Conservation (phyloP, 2,329 filamentous ascomycete species). For the Dothideomycetidae sp. region DNA sequence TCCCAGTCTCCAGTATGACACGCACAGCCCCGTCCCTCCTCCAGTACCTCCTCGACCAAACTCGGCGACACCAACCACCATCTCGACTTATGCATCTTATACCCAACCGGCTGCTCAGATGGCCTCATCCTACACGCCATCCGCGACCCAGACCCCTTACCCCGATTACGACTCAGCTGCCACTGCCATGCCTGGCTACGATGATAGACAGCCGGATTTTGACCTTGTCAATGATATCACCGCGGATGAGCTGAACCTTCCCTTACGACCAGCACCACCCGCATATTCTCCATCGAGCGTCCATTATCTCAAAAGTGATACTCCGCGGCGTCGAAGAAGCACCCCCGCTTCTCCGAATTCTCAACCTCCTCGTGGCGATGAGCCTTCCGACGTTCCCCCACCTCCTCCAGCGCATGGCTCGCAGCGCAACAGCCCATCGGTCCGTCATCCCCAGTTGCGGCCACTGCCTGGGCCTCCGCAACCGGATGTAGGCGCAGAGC, state of each 20-base stretch:
- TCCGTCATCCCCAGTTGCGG: constrained; percentile 41
- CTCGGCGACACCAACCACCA: constrained; percentile 1
- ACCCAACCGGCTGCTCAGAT: constrained; percentile 11
- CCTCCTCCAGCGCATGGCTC: constrained; percentile 35
- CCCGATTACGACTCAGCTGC: constrained; percentile 10
- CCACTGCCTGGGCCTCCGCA: constrained; percentile 44
- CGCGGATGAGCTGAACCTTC: constrained; percentile 15
- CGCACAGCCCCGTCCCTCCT: constrained; percentile 13
- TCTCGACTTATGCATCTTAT: constrained; percentile 12
- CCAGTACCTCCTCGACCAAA: constrained; percentile 15
- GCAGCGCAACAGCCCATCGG: constrained; percentile 28
- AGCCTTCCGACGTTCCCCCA: constrained; percentile 31
- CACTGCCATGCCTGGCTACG: constrained; percentile 8
- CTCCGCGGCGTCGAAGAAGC: constrained; percentile 14
- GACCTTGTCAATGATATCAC: constrained; percentile 13
- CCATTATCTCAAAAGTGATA: constrained; percentile 5
- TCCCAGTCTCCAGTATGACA: constrained; percentile 9
- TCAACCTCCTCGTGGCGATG: constrained; percentile 19
- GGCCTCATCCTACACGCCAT: constrained; percentile 13
- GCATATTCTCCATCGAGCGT: constrained; percentile 11
- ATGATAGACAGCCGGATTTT: constrained; percentile 11
- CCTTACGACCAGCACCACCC: constrained; percentile 16
- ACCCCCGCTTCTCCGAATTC: constrained; percentile 10
- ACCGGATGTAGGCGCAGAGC: constrained; percentile 24
- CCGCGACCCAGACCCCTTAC: constrained; percentile 13